Percentiles rank a stretch among this genome's conserved stretches.
phyloP scores from a whole-genome alignment of 371 early-diverging fungal species.

The Syncephalastrum contaminatum region DNA sequence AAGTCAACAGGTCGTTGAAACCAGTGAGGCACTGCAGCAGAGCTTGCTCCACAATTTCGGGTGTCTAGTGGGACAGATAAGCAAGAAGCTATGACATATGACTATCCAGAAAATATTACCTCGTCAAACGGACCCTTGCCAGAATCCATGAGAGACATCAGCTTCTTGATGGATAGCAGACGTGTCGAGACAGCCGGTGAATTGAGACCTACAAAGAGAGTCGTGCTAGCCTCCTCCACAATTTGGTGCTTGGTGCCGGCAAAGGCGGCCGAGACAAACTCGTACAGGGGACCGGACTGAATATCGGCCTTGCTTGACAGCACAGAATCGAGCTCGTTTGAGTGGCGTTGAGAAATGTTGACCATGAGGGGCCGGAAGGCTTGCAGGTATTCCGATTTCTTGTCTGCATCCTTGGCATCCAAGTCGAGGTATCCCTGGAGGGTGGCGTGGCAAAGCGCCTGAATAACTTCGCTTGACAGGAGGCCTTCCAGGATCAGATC shows the following conservation, averaged over 20 bases:
- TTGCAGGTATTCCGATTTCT: slow-evolving; percentile 27
- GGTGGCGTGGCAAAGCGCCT: slow-evolving; percentile 35
- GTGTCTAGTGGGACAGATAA: slow-evolving; percentile 13
- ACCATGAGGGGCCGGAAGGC: slow-evolving; percentile 38
- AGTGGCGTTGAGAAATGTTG: slow-evolving; percentile 55
- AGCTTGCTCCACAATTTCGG: slow-evolving; percentile 52
- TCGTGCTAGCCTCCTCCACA: slow-evolving; percentile 66
- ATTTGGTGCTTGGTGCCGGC: slow-evolving; percentile 66
- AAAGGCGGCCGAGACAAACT: slow-evolving; percentile 58
- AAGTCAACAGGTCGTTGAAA: slow-evolving; percentile 43
- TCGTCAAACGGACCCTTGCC: slow-evolving; percentile 29
- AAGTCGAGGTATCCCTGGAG: slow-evolving; percentile 45
- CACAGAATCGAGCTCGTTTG: slow-evolving; percentile 54
- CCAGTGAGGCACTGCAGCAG: slow-evolving; percentile 54
- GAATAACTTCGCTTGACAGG: slow-evolving; percentile 44
- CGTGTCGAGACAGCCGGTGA: slow-evolving; percentile 64
- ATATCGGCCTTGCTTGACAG: slow-evolving; percentile 25
- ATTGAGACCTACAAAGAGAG: slow-evolving; percentile 70
- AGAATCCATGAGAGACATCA: slow-evolving; percentile 50
- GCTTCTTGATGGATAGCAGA: slow-evolving; percentile 60
- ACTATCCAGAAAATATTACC: slow-evolving; percentile 8
- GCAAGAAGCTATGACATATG: background rate
- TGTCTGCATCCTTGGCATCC: slow-evolving; percentile 19
- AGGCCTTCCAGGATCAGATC: slow-evolving; percentile 38
- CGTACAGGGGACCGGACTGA: slow-evolving; percentile 47